Evolutionary conservation across 176 grass and related monocot genomes (phyloP), one percentile per base, ranked within the genome.

Genomic region (Saccharum spontaneum): DNA sequence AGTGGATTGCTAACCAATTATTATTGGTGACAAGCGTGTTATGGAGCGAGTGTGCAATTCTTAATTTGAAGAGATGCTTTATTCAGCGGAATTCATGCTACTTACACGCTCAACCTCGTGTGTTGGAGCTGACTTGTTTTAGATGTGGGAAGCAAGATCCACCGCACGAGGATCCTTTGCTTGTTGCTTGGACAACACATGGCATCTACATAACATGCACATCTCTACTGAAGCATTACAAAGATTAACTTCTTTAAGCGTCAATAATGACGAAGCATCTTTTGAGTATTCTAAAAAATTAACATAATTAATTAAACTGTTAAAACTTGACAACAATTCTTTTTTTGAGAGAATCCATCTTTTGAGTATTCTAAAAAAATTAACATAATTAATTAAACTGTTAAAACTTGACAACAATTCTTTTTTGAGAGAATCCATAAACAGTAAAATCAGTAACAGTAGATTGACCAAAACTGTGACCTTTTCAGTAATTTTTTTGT

Each of bases 141-240:
- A 48, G 67, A 33, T 78, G 45, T 39, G 48, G 40, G 74, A 33
- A 83, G 57, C 84, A 83, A 83, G 74, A 83, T 90, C 87, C 88
- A 82, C 83, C 43, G 20, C 54, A 41, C 13, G 76, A 71, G 69
- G 82, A 89, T 80, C 20, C 37, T 39, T 63, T 85, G 82, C 49
- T 38, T 89, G 30, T 63, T 89, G 71, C 20, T 49, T 30, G 41
- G 50, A 69, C 60, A 85, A 50, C 75, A 79, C 20, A 67, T 79
- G 36, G 87, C 75, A 74, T 84, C 67, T 74, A 44, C 61, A 36
- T 79, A 88, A 65, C 75, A 54, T 75, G 87, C 8, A 68, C 37
- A n/a, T 79, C 60, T 68, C 2, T 57, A 44, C 60, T 22, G 57
- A 45, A 52, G 18, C 36, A 79, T 79, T 24, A 16, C 10, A 71